Evolutionary conservation across 2,329 filamentous ascomycete species (phyloP), one percentile per base, ranked within the genome.

Genomic region (Botrytis sinoallii): DNA sequence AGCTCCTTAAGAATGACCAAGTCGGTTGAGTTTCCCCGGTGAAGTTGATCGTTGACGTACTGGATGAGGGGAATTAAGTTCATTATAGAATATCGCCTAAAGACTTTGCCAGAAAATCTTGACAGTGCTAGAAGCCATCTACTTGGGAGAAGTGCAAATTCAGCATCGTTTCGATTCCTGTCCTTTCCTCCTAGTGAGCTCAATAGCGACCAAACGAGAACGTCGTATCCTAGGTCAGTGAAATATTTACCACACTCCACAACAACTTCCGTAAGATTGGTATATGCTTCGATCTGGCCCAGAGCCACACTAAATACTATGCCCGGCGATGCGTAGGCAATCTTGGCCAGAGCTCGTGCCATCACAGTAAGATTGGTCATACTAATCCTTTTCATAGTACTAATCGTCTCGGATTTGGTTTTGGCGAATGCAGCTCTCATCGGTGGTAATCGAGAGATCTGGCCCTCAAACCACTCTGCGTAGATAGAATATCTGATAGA

Each of bases 191-290:
- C 89, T 20, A 92, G 84, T 2, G 90, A 90, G 79, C 90, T 97
- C 83, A 99, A 89, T 63, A 99, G 85, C 32, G 94, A 93, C 94
- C 95, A 99, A 5, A 94, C 93, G 63, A 99, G 86, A 46, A 97
- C 93, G 82, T 99, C 96, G 81, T 97, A 97, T 0, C 93, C 95
- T 55, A 99, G 85, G 72, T 93, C 91, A 1, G 95, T 97, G 78
- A 98, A 98, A 81, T 98, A 98, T 79, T 93, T 92, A 57, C 93
- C 94, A 80, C 95, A 98, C 81, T 98, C 94, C 22, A 98, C 95
- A 75, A 99, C 93, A 8, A 94, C 93, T 75, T 97, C 93, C 73
- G 97, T 97, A 75, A 99, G 88, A 80, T 98, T 99, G 81, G 92
- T 93, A 81, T 99, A 99, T 0, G 92, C 91, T 82, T 99, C 95